phyloP scores from a whole-genome alignment of 805 yeast genomes.

The Ogataea chonburiensis region DNA sequence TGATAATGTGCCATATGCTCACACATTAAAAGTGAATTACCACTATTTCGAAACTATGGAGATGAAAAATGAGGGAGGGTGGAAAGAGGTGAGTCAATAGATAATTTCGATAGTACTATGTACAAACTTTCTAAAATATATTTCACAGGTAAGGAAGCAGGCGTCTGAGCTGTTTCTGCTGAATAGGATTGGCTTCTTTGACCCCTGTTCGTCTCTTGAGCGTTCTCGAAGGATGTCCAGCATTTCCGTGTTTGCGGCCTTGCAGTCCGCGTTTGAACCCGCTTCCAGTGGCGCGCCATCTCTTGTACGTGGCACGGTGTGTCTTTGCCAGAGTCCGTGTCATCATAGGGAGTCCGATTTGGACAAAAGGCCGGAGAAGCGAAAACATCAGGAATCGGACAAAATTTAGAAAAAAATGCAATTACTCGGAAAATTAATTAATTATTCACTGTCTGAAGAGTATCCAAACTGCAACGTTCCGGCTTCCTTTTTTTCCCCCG shows the following conservation, averaged over 20 bases:
- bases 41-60: conserved; percentile 83
- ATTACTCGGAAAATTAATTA: not conserved
- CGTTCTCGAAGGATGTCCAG: conserved; percentile 72
- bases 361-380: conserved; percentile 22
- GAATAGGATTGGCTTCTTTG: conserved; percentile 51
- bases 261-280: conserved; percentile 68
- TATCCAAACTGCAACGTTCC: conserved; percentile 4
- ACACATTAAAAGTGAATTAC: conserved; percentile 80
- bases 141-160: conserved; percentile 45
- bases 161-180: conserved; percentile 57
- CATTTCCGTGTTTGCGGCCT: conserved; percentile 91
- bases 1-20: conserved; percentile 84
- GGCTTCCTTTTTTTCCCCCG: not conserved
- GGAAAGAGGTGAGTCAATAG: conserved; percentile 46
- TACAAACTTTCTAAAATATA: conserved; percentile 2
- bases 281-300: conserved; percentile 80
- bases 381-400: conserved; percentile 9
- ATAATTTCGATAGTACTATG: conserved; percentile 5
- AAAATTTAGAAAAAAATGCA: not conserved
- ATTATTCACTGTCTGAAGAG: conserved; percentile 7
- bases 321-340: conserved; percentile 58
- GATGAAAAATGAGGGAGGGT: conserved; percentile 53
- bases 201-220: conserved; percentile 60
- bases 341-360: conserved; percentile 10
- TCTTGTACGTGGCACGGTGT: conserved; percentile 81